Evolutionary conservation across 345 rosid genomes (phyloP).

Genomic region (Pugionium cornutum): DNA sequence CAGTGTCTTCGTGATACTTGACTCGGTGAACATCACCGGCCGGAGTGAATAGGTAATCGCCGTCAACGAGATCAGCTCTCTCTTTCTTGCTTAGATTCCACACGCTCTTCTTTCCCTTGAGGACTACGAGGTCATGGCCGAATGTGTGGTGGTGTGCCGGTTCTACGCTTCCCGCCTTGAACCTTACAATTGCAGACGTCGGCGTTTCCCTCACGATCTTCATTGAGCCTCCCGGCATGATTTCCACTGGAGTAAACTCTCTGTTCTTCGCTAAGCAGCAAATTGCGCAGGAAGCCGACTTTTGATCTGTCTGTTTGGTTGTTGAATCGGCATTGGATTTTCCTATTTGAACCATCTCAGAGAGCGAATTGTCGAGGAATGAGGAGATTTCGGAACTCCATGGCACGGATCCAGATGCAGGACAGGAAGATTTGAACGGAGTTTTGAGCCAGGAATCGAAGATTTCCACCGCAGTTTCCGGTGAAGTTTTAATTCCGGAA

Average conservation of each 20-base stretch:
- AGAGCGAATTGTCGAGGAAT: conserved; percentile 56
- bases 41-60: conserved; percentile 80
- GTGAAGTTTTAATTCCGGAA: conserved; percentile 59
- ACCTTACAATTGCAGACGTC: conserved; percentile 76
- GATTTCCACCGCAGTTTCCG: conserved; percentile 64
- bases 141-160: conserved; percentile 95
- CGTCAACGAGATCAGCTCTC: conserved; percentile 59
- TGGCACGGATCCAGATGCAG: conserved; percentile 57
- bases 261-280: conserved; percentile 67
- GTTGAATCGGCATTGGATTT: conserved; percentile 9
- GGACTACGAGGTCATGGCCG: conserved; percentile 81
- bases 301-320: neutral
- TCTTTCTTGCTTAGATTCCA: conserved; percentile 80
- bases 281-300: conserved; percentile 44
- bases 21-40: conserved; percentile 86
- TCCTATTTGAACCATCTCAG: conserved; percentile 61
- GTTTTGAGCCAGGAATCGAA: conserved; percentile 67
- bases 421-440: conserved; percentile 80
- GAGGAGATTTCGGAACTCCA: conserved; percentile 59
- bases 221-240: conserved; percentile 87
- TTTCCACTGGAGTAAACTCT: conserved; percentile 57
- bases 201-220: conserved; percentile 88
- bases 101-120: conserved; percentile 70
- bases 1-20: conserved; percentile 80
- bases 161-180: conserved; percentile 79